Evolutionary conservation across 768 basidiomycete genomes (phyloP).

Genomic region (Punctularia strigosozonata): DNA sequence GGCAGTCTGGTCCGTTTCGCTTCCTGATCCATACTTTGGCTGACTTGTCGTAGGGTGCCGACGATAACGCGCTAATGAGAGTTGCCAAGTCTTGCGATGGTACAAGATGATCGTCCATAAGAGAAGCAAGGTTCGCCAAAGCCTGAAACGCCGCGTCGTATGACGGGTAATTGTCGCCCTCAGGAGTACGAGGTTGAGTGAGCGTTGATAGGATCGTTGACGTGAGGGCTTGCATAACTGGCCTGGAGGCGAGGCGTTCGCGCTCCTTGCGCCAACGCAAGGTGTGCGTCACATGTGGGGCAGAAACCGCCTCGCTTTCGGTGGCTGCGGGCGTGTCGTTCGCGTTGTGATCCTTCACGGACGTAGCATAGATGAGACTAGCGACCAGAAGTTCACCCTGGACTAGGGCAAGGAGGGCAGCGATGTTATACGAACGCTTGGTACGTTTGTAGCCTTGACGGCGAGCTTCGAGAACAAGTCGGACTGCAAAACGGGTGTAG

Average conservation of each 20-base stretch:
- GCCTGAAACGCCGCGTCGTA: constrained; percentile 38
- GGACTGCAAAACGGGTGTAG: constrained; percentile 37
- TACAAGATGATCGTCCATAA: constrained; percentile 38
- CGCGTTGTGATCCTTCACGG: too few species aligned
- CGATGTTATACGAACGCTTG: constrained; percentile 44
- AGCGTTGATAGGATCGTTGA: too few species aligned
- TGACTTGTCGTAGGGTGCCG: constrained; percentile 26
- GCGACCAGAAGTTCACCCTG: constrained; percentile 77
- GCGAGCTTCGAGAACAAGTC: constrained; percentile 41
- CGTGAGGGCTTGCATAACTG: too few species aligned
- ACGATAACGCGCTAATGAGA: constrained; percentile 35
- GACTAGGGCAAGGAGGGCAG: constrained; percentile 54
- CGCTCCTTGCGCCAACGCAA: too few species aligned
- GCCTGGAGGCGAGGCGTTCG: too few species aligned
- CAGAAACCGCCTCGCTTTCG: too few species aligned
- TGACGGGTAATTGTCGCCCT: constrained; percentile 12
- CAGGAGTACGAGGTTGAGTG: constrained; percentile 19
- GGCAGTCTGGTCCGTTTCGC: constrained; percentile 7
- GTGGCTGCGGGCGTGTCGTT: too few species aligned
- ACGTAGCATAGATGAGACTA: constrained; percentile 51
- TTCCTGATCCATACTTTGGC: constrained; percentile 27
- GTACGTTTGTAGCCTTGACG: constrained; percentile 42
- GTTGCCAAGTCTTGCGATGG: constrained; percentile 31
- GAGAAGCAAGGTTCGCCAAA: constrained; percentile 42
- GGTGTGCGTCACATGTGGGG: too few species aligned